Evolutionary conservation across 352 stramenopile species (phyloP), one percentile per base, ranked within the genome.

Genomic region (Pseudoperonospora humuli): DNA sequence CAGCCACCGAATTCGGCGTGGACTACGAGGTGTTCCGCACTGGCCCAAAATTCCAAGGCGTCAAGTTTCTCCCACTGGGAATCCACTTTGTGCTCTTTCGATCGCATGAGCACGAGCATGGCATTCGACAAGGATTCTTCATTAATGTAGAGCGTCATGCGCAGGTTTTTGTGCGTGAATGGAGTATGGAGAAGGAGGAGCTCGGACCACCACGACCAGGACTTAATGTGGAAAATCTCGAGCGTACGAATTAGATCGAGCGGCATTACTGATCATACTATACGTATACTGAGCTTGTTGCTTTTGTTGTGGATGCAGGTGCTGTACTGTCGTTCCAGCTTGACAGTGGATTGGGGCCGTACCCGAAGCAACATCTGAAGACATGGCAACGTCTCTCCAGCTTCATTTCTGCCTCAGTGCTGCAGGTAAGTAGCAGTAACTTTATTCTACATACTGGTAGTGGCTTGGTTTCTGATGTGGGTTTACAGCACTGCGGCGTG

Each of bases 21-120:
- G 81, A 93, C 61, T 93, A 93, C 52, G 75, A 91, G 44, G 66
- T 89, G 11, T 93, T 90, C 50, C 75, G 81, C 40, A 90, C 78
- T 1, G 81, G 77, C 2, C 31, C 65, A 3, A 78, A 81, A 40
- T 93, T 93, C 47, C 68, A 83, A 34, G 81, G 81, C 45, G 75
- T 93, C 47, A 93, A 93, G 54, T 86, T 93, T 37, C 54, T 93
- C 25, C 81, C 81, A 29, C 36, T 86, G 14, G 81, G 81, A 25
- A 44, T 90, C 17, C 81, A 93, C 50, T 84, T 93, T 29, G 76
- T 93, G 3, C 58, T 93, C 13, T 93, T 88, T 54, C 73, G 75
- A 7, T 74, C 81, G 13, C 64, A 62, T 6, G 75, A 88, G 39
- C 76, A 89, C 26, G 74, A 87, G 37, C 75, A 91, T 32, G 78